Percentiles rank a stretch among this genome's conserved stretches.
Conservation (phyloP, 1,139 yeast genomes). For the Suhomyces wounanorum region DNA sequence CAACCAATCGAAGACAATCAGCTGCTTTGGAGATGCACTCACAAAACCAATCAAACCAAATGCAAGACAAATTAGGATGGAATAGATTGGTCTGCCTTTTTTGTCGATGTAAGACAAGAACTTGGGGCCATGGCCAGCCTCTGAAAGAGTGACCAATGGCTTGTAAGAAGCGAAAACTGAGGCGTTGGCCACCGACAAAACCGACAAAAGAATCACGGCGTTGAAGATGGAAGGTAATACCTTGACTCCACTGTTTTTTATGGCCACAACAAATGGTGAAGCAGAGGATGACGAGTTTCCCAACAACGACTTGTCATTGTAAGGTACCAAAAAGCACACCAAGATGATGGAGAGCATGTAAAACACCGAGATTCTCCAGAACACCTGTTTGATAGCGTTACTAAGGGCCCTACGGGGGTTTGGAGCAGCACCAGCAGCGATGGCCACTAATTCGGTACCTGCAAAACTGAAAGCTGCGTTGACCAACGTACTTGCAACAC, state of each 20-base stretch:
- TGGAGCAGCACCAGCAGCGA: slow-evolving; percentile 26
- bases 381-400: slow-evolving; percentile 27
- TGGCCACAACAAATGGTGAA: slow-evolving; percentile 19
- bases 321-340: slow-evolving; percentile 25
- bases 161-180: slow-evolving; percentile 37
- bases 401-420: slow-evolving; percentile 26
- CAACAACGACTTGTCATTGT: slow-evolving; percentile 18
- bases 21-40: slow-evolving; percentile 16
- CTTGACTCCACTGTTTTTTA: slow-evolving; percentile 31
- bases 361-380: slow-evolving; percentile 26
- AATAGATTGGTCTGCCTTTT: slow-evolving; percentile 34
- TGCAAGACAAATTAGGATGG: slow-evolving; percentile 26
- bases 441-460: slow-evolving; percentile 28
- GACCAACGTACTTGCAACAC: slow-evolving; percentile 24
- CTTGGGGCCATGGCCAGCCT: slow-evolving; percentile 36
- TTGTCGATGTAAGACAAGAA: slow-evolving; percentile 31
- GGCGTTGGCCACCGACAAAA: slow-evolving; percentile 37
- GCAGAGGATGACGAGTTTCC: slow-evolving; percentile 30
- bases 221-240: slow-evolving; percentile 37
- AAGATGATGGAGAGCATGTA: slow-evolving; percentile 25
- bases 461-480: slow-evolving; percentile 28
- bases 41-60: slow-evolving; percentile 19
- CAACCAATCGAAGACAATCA: slow-evolving; percentile 37
- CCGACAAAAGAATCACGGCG: slow-evolving; percentile 34
- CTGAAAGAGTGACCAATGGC: slow-evolving; percentile 35